Conservation (phyloP, 768 basidiomycete genomes). For the Xerocomus brunneocitrinus region DNA sequence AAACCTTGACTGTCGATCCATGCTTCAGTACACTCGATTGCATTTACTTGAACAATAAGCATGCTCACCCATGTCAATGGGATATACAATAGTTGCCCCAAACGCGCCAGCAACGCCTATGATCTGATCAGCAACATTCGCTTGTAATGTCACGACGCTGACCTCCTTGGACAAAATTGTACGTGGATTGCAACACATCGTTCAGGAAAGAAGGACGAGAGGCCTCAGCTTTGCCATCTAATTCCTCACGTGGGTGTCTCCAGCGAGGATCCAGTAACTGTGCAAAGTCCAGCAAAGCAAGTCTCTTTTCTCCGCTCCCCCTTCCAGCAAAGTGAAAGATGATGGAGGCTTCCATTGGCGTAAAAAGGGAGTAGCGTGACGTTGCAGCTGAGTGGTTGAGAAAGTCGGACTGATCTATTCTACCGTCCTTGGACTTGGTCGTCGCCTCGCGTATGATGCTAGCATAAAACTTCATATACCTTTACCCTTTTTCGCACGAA, state of each 20-base stretch:
- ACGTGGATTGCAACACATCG: slow-evolving; percentile 62
- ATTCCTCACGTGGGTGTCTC: slow-evolving; percentile 62
- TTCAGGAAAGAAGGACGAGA: slow-evolving; percentile 45
- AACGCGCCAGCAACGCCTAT: slow-evolving; percentile 86
- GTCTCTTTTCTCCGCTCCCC: slow-evolving; percentile 61
- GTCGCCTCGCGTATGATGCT: slow-evolving; percentile 90
- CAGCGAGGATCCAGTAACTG: slow-evolving; percentile 90
- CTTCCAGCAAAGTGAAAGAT: slow-evolving; percentile 97
- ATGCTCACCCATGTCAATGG: slow-evolving; percentile 83
- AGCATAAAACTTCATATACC: slow-evolving; percentile 3
- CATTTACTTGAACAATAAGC: not conserved
- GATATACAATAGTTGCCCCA: slow-evolving; percentile 97
- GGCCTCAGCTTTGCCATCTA: slow-evolving; percentile 31
- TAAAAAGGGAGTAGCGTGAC: slow-evolving; percentile 92
- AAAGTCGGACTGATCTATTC: slow-evolving; percentile 95
- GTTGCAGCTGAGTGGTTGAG: slow-evolving; percentile 80
- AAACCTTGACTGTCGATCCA: slow-evolving; percentile 61
- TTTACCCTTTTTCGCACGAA: not conserved
- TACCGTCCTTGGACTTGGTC: slow-evolving; percentile 87
- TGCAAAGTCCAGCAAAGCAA: slow-evolving; percentile 87
- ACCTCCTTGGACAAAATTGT: slow-evolving; percentile 89
- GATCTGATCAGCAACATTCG: slow-evolving; percentile 14
- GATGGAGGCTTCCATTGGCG: slow-evolving; percentile 97
- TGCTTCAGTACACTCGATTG: slow-evolving; percentile 7
- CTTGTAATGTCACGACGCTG: slow-evolving; percentile 11